phyloP scores from a whole-genome alignment of 495 filamentous ascomycete species.

The Annulohypoxylon moriforme region DNA sequence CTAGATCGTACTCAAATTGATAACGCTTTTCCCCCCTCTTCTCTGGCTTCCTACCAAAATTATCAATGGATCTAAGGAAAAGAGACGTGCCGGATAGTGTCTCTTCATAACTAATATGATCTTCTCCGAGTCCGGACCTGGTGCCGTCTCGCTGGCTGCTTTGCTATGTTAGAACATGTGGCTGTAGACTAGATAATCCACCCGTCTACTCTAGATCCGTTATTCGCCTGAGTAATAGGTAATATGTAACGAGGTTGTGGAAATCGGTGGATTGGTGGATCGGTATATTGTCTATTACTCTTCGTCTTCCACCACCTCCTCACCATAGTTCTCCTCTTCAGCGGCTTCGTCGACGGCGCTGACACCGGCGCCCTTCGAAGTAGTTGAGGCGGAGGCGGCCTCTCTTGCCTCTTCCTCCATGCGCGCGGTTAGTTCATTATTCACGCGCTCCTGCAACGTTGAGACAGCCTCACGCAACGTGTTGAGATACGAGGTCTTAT shows the following conservation, averaged over 20 bases:
- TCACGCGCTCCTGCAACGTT: slow-evolving; percentile 77
- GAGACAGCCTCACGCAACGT: slow-evolving; percentile 70
- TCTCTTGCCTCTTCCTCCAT: slow-evolving; percentile 82
- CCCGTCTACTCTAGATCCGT: not conserved
- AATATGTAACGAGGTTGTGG: not conserved
- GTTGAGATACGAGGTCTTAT: slow-evolving; percentile 74
- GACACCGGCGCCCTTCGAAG: slow-evolving; percentile 49
- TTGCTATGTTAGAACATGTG: too few relatives aligned
- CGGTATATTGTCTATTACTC: not conserved
- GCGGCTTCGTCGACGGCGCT: slow-evolving; percentile 47
- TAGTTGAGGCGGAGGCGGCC: slow-evolving; percentile 48
- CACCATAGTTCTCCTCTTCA: slow-evolving; percentile 89
- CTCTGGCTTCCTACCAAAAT: not conserved
- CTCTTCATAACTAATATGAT: too few relatives aligned
- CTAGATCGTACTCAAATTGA: slow-evolving; percentile 30
- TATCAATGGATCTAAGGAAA: not conserved
- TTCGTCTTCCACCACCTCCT: slow-evolving; percentile 73
- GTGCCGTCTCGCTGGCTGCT: too few relatives aligned
- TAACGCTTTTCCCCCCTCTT: slow-evolving; percentile 4
- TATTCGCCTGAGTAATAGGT: not conserved
- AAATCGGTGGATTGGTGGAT: not conserved
- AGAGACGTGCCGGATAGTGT: not conserved
- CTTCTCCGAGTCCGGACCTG: not conserved
- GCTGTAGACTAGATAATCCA: too few relatives aligned
- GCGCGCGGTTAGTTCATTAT: slow-evolving; percentile 80